These are phyloP conservation scores for Podila verticillata DNA, from an alignment of 192 early-diverging fungal genomes.

Conservation along the genomic window DNA sequence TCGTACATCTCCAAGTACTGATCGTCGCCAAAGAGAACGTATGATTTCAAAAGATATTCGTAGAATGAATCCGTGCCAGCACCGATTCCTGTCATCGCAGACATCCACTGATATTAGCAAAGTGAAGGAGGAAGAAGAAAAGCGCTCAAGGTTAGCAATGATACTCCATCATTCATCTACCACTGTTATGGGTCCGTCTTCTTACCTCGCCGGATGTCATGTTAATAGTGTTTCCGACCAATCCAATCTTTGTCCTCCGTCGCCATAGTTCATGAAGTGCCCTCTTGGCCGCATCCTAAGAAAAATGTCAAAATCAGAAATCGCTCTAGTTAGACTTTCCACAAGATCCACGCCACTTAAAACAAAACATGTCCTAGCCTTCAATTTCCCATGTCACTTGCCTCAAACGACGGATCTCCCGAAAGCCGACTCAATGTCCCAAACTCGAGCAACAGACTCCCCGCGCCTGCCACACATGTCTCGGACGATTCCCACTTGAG, in stretches of 20 bases:
- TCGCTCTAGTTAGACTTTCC: background rate
- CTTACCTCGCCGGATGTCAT: constrained; percentile 60
- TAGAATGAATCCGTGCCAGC: constrained; percentile 94
- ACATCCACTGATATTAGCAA: constrained; percentile 68
- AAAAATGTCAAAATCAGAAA: constrained; percentile 7
- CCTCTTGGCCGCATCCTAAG: constrained; percentile 64
- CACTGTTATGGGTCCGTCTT: background rate
- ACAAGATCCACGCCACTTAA: too few species aligned
- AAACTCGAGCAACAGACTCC: constrained; percentile 93
- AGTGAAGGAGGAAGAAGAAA: background rate
- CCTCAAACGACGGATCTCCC: constrained; percentile 82
- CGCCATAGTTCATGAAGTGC: constrained; percentile 84
- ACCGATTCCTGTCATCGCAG: constrained; percentile 77
- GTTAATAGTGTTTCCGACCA: constrained; percentile 89
- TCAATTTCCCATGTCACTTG: constrained; percentile 9
- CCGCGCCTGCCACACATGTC: constrained; percentile 91
- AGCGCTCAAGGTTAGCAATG: background rate
- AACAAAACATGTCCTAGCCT: too few species aligned
- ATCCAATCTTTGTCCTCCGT: constrained; percentile 72
- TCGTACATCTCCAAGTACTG: constrained; percentile 83
- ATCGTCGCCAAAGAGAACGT: constrained; percentile 86
- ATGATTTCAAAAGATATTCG: constrained; percentile 92
- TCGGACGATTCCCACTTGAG: constrained; percentile 69
- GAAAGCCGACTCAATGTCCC: constrained; percentile 89
- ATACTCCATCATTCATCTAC: too few species aligned